Conservation (phyloP, 2,329 filamentous ascomycete species). For the Ophiosphaerella narmari region DNA sequence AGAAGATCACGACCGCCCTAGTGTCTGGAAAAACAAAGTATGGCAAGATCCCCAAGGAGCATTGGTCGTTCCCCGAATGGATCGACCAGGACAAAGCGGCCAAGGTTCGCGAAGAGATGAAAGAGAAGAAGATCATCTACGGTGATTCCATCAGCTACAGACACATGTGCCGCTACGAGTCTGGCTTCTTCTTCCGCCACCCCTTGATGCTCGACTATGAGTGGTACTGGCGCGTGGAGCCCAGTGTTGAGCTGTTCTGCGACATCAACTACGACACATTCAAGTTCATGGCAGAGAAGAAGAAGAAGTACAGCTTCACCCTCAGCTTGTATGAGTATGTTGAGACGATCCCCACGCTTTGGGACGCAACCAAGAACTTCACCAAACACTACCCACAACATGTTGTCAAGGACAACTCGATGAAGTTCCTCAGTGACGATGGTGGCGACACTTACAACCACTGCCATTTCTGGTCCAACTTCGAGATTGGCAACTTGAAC, state of each 20-base stretch:
- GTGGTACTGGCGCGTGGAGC: constrained; percentile 99
- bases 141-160: constrained; percentile 96
- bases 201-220: constrained; percentile 93
- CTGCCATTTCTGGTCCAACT: constrained; percentile 99
- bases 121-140: constrained; percentile 93
- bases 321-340: constrained; percentile 95
- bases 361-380: constrained; percentile 95
- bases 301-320: constrained; percentile 98
- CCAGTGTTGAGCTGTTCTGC: constrained; percentile 93
- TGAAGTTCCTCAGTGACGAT: constrained; percentile 91
- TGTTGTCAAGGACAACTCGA: constrained; percentile 79
- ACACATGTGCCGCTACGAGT: constrained; percentile 99
- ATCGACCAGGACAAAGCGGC: constrained; percentile 94
- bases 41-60: constrained; percentile 84
- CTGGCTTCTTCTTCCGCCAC: constrained; percentile 98
- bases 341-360: constrained; percentile 94
- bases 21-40: constrained; percentile 94
- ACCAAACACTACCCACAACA: constrained; percentile 89
- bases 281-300: constrained; percentile 92
- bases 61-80: constrained; percentile 96
- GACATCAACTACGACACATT: constrained; percentile 96
- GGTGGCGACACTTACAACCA: constrained; percentile 91
- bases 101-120: constrained; percentile 93
- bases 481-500: constrained; percentile 90
- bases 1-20: constrained; percentile 83